Base-by-base conservation (phyloP, 2,329 filamentous ascomycete species). In the Drechslera avenae region DNA sequence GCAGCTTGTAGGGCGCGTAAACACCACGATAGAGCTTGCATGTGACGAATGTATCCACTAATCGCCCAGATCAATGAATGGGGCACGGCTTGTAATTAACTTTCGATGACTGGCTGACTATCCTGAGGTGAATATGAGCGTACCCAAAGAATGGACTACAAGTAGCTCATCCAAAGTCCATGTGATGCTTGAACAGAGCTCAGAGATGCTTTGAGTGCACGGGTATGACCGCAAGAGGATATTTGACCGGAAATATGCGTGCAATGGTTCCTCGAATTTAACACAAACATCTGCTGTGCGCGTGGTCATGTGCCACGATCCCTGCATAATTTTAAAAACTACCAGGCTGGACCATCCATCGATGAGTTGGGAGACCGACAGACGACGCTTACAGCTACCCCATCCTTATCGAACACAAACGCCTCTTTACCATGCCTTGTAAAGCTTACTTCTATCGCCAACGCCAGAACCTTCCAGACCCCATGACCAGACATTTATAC, bases 261-360 rank as follows among this genome's bases (percentile, higher is more conserved):
- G 28, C 21, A n/a, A 34, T 48, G n/a, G 16, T 37, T 39, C 21
- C n/a, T 43, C 16, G 26, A 34, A 17, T 17, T 0, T 39, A 30
- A 18, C 33, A 48, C 44, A 48, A 19, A 39, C 28, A 30, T 32
- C 34, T 43, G 39, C 28, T 10, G 21, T 52, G 14, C 49, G 49
- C 44, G 33, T 48, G 44, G 28, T 43, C 40, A 51, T 32, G 30
- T 47, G 18, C 36, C 33, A 26, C n/a, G 32, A 37, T n/a, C 32
- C 40, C 26, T 39, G 31, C 9, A 17, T 1, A 9, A 14, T 5
- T 19, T 28, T 28, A 13, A 39, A 36, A 31, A 28, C 26, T 28
- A 28, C 26, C 9, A 28, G 4, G 12, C 26, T 28, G 7, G 10
- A 28, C 26, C 9, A 35, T 34, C 34, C 13, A 7, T 16, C 16